Evolutionary conservation across 345 rosid species (phyloP).

Genomic region (Sisymbrium irio): DNA sequence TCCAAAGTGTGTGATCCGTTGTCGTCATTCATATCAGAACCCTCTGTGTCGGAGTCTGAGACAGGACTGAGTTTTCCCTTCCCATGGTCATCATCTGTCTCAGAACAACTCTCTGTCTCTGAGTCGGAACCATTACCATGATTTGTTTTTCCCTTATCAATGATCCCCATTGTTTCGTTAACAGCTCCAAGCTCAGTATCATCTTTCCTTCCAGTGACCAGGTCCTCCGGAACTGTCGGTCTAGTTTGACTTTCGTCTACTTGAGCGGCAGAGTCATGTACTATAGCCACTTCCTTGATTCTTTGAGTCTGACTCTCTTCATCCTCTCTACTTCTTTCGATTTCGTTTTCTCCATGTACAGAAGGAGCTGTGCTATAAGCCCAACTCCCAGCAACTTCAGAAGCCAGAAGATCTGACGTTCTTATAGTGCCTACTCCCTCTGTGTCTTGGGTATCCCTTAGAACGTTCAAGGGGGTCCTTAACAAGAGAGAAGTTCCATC

Average conservation of each 20-base stretch:
- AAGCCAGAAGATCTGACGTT: slow-evolving; percentile 79
- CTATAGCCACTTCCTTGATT: slow-evolving; percentile 30
- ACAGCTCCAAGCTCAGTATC: slow-evolving; percentile 43
- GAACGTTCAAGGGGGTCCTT: slow-evolving; percentile 38
- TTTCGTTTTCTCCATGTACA: slow-evolving; percentile 69
- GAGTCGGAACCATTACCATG: slow-evolving; percentile 47
- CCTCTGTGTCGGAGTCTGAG: slow-evolving; percentile 55
- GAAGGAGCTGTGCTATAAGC: slow-evolving; percentile 83
- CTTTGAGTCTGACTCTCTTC: slow-evolving; percentile 39
- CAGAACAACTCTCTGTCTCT: slow-evolving; percentile 53
- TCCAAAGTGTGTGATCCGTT: slow-evolving; percentile 36
- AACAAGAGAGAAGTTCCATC: slow-evolving; percentile 25
- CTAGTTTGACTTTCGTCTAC: slow-evolving; percentile 63
- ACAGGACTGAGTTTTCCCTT: slow-evolving; percentile 37
- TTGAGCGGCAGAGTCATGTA: slow-evolving; percentile 43
- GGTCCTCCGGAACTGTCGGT: slow-evolving; percentile 42
- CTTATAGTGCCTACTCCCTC: slow-evolving; percentile 61
- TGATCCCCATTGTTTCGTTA: slow-evolving; percentile 61
- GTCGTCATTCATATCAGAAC: slow-evolving; percentile 30
- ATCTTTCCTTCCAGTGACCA: slow-evolving; percentile 29
- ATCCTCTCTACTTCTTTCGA: slow-evolving; percentile 47
- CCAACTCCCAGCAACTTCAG: slow-evolving; percentile 93
- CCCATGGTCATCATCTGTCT: slow-evolving; percentile 35
- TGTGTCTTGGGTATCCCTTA: slow-evolving; percentile 50
- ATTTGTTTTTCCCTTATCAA: slow-evolving; percentile 33